phyloP scores from a whole-genome alignment of 2,329 filamentous ascomycete genomes.

The Aureobasidium sp. region DNA sequence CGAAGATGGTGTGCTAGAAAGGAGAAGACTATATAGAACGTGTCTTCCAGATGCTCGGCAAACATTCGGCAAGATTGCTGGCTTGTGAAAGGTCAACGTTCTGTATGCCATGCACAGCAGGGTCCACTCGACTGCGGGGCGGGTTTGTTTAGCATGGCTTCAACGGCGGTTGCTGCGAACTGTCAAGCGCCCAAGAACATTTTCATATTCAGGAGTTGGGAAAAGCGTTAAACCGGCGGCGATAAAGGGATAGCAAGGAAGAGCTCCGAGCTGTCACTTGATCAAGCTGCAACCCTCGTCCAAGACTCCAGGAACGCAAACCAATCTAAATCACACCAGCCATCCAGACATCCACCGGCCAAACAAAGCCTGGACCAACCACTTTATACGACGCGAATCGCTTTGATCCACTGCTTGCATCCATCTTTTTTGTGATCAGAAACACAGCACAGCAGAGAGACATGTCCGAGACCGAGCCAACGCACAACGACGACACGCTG shows the following conservation, averaged over 20 bases:
- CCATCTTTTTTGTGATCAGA: background rate
- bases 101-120: background rate
- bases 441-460: background rate
- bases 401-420: background rate
- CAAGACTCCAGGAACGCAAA: constrained; percentile 7
- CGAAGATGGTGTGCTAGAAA: background rate
- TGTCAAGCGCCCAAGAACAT: background rate
- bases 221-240: background rate
- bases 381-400: background rate
- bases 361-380: constrained; percentile 15
- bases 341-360: background rate
- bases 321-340: constrained; percentile 4
- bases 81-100: background rate
- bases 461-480: constrained; percentile 8
- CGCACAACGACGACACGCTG: constrained; percentile 8
- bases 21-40: background rate
- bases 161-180: constrained; percentile 12
- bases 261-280: constrained; percentile 2
- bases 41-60: background rate
- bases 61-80: background rate
- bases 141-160: constrained; percentile 6
- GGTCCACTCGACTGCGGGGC: constrained; percentile 5
- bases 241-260: background rate
- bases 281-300: background rate
- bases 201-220: constrained; percentile 9